phyloP scores from a whole-genome alignment of 208 protist species.

The Wallacemonas sp. region DNA sequence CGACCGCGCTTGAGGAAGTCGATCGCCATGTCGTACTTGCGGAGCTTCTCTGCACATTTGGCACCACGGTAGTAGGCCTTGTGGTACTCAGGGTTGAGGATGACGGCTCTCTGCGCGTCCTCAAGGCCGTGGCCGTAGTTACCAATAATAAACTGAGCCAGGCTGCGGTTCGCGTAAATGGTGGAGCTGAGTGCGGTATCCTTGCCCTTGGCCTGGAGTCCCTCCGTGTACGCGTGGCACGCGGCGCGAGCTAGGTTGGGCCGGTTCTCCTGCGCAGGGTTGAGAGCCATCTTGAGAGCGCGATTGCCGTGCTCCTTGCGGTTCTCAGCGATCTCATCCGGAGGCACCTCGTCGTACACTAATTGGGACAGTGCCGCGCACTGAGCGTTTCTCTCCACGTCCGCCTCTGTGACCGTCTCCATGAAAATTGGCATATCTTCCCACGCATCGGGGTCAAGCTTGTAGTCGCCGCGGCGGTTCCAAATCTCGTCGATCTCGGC shows the following conservation, averaged over 20 bases:
- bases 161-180: conserved; percentile 85
- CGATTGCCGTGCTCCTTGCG: conserved; percentile 87
- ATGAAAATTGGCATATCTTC: conserved; percentile 90
- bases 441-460: conserved; percentile 87
- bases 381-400: conserved; percentile 74
- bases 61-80: conserved; percentile 90
- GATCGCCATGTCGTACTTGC: conserved; percentile 74
- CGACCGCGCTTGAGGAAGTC: conserved; percentile 59
- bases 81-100: conserved; percentile 74
- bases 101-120: conserved; percentile 81
- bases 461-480: conserved; percentile 80
- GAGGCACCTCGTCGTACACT: conserved; percentile 83
- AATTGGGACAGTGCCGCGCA: conserved; percentile 81
- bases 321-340: conserved; percentile 83
- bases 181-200: conserved; percentile 58
- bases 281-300: conserved; percentile 70
- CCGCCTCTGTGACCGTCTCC: conserved; percentile 83
- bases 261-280: conserved; percentile 70
- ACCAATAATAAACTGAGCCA: conserved; percentile 85
- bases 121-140: conserved; percentile 87
- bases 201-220: conserved; percentile 75
- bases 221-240: conserved; percentile 86
- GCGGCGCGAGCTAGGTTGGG: conserved; percentile 82
- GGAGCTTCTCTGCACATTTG: conserved; percentile 63
- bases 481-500: conserved; percentile 87